A percentile compares a stretch with the other conserved stretches of the same genome.
Evolutionary conservation across 768 basidiomycete species (phyloP).

Genomic region (Galerina marginata): DNA sequence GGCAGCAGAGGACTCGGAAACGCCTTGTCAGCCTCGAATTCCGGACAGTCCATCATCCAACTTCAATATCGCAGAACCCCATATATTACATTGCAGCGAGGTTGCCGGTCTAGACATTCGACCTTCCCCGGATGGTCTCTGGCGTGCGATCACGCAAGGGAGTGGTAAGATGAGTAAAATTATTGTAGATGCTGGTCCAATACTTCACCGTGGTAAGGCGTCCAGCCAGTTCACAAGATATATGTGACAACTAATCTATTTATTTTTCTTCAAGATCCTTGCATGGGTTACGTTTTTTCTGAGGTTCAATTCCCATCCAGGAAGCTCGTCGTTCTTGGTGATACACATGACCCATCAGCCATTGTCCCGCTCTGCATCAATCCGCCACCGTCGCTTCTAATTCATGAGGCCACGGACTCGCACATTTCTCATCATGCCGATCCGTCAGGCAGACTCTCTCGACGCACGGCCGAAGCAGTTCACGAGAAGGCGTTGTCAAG

Average conservation of each 20-base stretch:
- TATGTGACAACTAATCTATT: neutral
- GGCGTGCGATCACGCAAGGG: conserved; percentile 57
- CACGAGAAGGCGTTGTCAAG: conserved; percentile 57
- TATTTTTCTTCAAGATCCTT: conserved; percentile 57
- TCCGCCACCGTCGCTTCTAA: conserved; percentile 64
- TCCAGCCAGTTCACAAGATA: neutral
- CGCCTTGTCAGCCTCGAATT: conserved; percentile 48
- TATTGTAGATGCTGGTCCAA: conserved; percentile 75
- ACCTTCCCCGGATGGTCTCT: conserved; percentile 61
- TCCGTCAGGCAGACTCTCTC: conserved; percentile 42
- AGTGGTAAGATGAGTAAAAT: conserved; percentile 47
- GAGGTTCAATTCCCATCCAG: conserved; percentile 57
- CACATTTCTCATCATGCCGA: conserved; percentile 64
- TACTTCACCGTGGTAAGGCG: conserved; percentile 72
- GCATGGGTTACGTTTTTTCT: conserved; percentile 77
- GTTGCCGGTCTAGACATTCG: conserved; percentile 63
- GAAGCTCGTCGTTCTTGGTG: conserved; percentile 79
- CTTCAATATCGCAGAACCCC: conserved; percentile 27
- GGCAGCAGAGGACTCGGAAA: conserved; percentile 53
- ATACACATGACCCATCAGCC: conserved; percentile 69
- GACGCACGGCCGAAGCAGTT: conserved; percentile 46
- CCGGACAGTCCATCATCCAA: conserved; percentile 13
- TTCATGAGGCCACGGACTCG: conserved; percentile 89
- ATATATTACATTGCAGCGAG: conserved; percentile 68
- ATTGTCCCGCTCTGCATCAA: conserved; percentile 61